phyloP scores from a whole-genome alignment of 129 eudicot genomes.

The Artemisia tridentata region DNA sequence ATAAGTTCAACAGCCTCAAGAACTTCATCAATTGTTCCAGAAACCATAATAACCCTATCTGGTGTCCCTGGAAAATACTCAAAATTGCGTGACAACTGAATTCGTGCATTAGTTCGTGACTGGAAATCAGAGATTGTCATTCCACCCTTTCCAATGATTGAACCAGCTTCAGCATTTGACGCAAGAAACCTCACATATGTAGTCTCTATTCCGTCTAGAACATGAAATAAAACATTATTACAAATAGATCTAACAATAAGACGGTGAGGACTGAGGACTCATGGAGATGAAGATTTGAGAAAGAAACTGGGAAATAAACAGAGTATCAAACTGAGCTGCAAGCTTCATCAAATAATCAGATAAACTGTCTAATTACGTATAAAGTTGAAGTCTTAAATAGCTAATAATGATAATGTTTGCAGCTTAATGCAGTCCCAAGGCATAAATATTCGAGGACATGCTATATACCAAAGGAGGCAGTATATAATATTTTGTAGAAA shows the following conservation, averaged over 20 bases:
- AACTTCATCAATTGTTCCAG: slow-evolving; percentile 74
- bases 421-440: too few relatives aligned
- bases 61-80: slow-evolving; percentile 96
- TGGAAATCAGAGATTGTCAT: slow-evolving; percentile 85
- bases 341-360: not conserved
- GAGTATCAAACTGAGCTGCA: not conserved
- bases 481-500: too few relatives aligned
- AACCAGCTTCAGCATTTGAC: slow-evolving; percentile 97
- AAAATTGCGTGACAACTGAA: slow-evolving; percentile 90
- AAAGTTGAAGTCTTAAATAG: not conserved
- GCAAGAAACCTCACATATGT: slow-evolving; percentile 83
- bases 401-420: too few relatives aligned
- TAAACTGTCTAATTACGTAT: not conserved
- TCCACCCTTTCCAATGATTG: slow-evolving; percentile 93
- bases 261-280: not conserved
- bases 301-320: slow-evolving; percentile 2
- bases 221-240: slow-evolving; percentile 9
- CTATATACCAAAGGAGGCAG: too few relatives aligned
- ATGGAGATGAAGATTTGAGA: slow-evolving; percentile 3
- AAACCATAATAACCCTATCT: slow-evolving; percentile 83
- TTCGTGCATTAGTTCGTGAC: slow-evolving; percentile 84
- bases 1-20: slow-evolving; percentile 84
- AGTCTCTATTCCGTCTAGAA: slow-evolving; percentile 32
- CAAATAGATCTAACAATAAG: not conserved
- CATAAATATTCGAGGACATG: too few relatives aligned